Base-by-base conservation (phyloP, 1,284 basidiomycete genomes). In the Cutaneotrichosporon arboriforme region DNA sequence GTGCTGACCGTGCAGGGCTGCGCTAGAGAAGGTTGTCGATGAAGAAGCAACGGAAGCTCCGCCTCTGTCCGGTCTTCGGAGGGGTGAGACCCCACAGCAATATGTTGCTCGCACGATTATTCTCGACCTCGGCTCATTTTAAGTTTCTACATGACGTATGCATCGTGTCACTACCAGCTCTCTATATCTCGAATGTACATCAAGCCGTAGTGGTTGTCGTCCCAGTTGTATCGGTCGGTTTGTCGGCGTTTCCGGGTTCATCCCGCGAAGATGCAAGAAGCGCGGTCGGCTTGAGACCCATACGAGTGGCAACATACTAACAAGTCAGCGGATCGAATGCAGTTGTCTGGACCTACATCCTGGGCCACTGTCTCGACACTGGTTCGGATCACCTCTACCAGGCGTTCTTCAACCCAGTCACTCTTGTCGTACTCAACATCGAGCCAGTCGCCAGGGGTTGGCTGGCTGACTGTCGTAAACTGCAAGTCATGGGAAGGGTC, bases 391-490 rank as follows among this genome's bases (percentile, higher is more conserved):
- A 84, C 81, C 64, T 94, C 92, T 1, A 91, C 91, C 54, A 94
- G 82, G 21, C 87, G 75, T 69, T 96, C 90, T 74, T 97, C 93
- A 4, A 96, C 90, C 93, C 93, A 97, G 48, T 93, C 89, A 68
- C 90, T 88, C 53, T 72, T 66, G 57, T 87, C 83, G 69, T 94
- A 91, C 83, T 88, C 91, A 33, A 93, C 78, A 1, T 84, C 82
- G 50, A 96, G 73, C 92, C 92, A 97, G 51, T 81, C 77, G 8
- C 76, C 80, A 0, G 92, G 90, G 12, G 91, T 80, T 8, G 83
- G 80, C 69, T 97, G 92, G 5, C 87, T 88, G 48, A 88, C 72
- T 0, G 87, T 88, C 8, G 83, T 83, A 68, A 86, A 85, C 7
- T 79, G 78, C 46, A 97, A 77, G 39, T 84, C 80, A 70, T 97